Evolutionary conservation across 768 basidiomycete genomes (phyloP).

Genomic region (Leccinum obscurum): DNA sequence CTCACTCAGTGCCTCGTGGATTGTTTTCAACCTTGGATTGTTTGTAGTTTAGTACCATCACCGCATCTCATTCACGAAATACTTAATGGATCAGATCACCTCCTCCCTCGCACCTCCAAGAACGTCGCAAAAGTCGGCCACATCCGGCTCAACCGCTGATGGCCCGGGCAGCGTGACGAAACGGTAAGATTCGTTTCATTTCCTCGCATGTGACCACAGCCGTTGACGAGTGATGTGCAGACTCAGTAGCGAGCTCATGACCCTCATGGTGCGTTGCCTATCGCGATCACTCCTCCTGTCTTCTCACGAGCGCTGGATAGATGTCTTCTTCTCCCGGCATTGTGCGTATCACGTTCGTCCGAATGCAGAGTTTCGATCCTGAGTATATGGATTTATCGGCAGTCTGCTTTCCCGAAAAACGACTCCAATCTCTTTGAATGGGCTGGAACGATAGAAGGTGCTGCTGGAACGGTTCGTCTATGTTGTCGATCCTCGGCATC

Average conservation of each 20-base stretch:
- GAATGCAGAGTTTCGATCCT: background rate
- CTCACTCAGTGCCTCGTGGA: constrained; percentile 6
- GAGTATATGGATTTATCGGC: background rate
- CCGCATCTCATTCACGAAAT: constrained; percentile 19
- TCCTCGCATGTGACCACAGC: constrained; percentile 1
- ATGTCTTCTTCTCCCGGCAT: constrained; percentile 90
- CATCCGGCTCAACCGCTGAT: constrained; percentile 52
- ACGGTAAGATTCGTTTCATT: constrained; percentile 48
- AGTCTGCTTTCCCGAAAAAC: constrained; percentile 90
- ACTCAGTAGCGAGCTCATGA: constrained; percentile 83
- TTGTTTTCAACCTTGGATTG: constrained; percentile 8
- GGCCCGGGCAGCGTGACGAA: constrained; percentile 80
- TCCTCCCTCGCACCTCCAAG: constrained; percentile 63
- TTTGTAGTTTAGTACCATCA: constrained; percentile 15
- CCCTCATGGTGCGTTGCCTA: constrained; percentile 68
- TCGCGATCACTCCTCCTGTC: background rate
- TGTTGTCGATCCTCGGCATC: background rate
- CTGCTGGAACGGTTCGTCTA: constrained; percentile 56
- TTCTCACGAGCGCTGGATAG: constrained; percentile 39
- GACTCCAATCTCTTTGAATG: constrained; percentile 89
- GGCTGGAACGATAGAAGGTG: constrained; percentile 86
- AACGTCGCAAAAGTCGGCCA: constrained; percentile 55
- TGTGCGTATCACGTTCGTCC: constrained; percentile 43
- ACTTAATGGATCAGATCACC: constrained; percentile 67
- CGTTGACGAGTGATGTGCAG: constrained; percentile 36